phyloP scores from a whole-genome alignment of 805 yeast genomes.

The Wickerhamiella parazyma region DNA sequence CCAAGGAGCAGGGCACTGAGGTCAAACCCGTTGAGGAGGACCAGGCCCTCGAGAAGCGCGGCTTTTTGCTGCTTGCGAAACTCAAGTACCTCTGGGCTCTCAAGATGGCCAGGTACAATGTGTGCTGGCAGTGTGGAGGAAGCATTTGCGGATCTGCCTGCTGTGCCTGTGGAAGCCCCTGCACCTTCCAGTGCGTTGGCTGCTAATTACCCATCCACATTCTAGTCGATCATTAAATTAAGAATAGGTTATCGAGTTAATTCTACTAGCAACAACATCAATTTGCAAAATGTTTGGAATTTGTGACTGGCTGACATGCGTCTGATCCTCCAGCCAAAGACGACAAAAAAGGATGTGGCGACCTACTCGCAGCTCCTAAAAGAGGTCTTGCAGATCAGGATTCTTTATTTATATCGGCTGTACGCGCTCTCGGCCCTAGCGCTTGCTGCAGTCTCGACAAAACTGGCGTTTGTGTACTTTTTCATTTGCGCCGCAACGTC shows the following conservation, averaged over 20 bases:
- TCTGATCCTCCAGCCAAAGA: conserved; percentile 8
- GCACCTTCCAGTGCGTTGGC: conserved; percentile 2
- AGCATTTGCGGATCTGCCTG: conserved; percentile 7
- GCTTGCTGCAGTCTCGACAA: not conserved
- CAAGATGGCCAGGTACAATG: conserved; percentile 5
- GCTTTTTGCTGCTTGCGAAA: conserved; percentile 3
- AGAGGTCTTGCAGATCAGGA: not conserved
- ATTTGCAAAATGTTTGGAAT: not conserved
- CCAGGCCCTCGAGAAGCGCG: conserved; percentile 5
- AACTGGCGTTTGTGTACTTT: not conserved
- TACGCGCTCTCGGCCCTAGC: not conserved
- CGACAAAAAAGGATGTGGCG: conserved; percentile 5
- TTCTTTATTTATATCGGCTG: not conserved
- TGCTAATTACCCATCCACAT: not conserved
- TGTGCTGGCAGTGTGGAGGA: conserved; percentile 8
- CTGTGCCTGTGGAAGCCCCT: conserved; percentile 5
- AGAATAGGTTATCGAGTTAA: too few species aligned
- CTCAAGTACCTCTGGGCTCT: conserved; percentile 8
- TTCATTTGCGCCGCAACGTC: not conserved
- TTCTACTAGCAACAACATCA: not conserved
- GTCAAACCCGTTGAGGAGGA: conserved; percentile 83
- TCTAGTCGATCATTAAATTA: too few species aligned
- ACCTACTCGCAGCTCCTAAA: conserved; percentile 1
- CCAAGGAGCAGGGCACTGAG: conserved; percentile 5
- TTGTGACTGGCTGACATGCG: not conserved